Evolutionary conservation across 768 basidiomycete species (phyloP).

Genomic region (Lactarius psammicola): DNA sequence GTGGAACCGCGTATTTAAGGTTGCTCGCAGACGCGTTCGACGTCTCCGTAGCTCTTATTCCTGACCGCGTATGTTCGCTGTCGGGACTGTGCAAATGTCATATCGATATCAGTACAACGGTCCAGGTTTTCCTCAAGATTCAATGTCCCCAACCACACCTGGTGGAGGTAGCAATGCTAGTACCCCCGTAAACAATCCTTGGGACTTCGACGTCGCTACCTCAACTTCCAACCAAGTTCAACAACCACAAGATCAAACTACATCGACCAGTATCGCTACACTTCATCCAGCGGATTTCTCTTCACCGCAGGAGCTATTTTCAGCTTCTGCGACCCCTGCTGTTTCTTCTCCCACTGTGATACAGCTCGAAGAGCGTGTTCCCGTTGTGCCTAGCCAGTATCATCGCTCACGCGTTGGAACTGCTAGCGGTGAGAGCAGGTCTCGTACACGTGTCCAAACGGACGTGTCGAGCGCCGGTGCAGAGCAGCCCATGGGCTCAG

Average conservation of each 20-base stretch:
- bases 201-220: conserved; percentile 27
- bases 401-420: conserved; percentile 24
- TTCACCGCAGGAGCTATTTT: conserved; percentile 20
- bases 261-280: conserved; percentile 18
- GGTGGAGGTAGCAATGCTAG: conserved; percentile 27
- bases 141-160: conserved; percentile 26
- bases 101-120: conserved; percentile 27
- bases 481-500: conserved; percentile 20
- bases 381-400: conserved; percentile 28
- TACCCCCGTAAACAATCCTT: conserved; percentile 28
- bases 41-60: conserved; percentile 17
- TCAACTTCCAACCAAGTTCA: conserved; percentile 12
- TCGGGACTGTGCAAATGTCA: conserved; percentile 26
- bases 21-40: conserved; percentile 6
- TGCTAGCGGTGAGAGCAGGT: conserved; percentile 24
- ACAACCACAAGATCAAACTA: conserved; percentile 19
- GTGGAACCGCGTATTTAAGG: conserved; percentile 20
- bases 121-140: conserved; percentile 18
- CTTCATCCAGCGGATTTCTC: conserved; percentile 27
- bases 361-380: conserved; percentile 29
- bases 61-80: conserved; percentile 24
- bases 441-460: conserved; percentile 20
- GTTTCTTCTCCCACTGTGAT: conserved; percentile 25
- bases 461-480: conserved; percentile 20
- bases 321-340: conserved; percentile 14